A percentile compares a stretch with the other conserved stretches of the same genome.
Conservation (phyloP, 306 rosid species). For the Malus sieversii region DNA sequence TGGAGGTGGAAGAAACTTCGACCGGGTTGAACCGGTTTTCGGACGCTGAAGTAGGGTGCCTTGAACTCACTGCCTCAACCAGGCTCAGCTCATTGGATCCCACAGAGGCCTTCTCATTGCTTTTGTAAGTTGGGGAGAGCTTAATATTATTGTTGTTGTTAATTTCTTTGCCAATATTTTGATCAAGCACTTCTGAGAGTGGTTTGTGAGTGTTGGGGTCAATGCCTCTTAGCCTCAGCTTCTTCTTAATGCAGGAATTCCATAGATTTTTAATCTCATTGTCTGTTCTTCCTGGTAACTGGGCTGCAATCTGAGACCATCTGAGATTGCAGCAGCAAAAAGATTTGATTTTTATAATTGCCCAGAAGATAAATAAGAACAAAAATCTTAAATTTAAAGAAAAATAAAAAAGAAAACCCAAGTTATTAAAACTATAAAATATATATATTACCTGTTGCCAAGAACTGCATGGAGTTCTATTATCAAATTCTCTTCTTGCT, state of each 20-base stretch:
- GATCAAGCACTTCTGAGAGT: constrained; percentile 29
- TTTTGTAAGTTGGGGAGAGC: constrained; percentile 19
- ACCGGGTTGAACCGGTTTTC: constrained; percentile 25
- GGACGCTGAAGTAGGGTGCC: constrained; percentile 5
- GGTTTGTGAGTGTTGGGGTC: constrained; percentile 92
- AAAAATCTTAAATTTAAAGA: not conserved
- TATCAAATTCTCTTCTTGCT: constrained; percentile 72
- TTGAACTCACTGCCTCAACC: constrained; percentile 20
- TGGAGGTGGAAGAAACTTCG: constrained; percentile 34
- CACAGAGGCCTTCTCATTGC: constrained; percentile 42
- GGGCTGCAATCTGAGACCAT: constrained; percentile 97
- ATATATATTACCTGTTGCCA: constrained; percentile 52
- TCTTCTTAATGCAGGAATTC: constrained; percentile 92
- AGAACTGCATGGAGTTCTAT: constrained; percentile 83
- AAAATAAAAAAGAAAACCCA: not conserved
- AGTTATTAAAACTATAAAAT: not conserved
- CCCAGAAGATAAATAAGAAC: not conserved
- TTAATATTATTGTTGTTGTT: not conserved
- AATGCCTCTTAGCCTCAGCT: constrained; percentile 79
- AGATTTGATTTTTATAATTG: not conserved
- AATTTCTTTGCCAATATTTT: constrained; percentile 18
- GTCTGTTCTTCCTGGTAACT: constrained; percentile 87
- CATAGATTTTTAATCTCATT: constrained; percentile 90
- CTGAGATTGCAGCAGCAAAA: constrained; percentile 21
- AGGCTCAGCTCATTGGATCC: constrained; percentile 40